A percentile compares a stretch with the other conserved stretches of the same genome.
These are phyloP conservation scores for Cercospora zeae-maydis DNA, from an alignment of 2,329 filamentous ascomycete species.

Conservation along the genomic window DNA sequence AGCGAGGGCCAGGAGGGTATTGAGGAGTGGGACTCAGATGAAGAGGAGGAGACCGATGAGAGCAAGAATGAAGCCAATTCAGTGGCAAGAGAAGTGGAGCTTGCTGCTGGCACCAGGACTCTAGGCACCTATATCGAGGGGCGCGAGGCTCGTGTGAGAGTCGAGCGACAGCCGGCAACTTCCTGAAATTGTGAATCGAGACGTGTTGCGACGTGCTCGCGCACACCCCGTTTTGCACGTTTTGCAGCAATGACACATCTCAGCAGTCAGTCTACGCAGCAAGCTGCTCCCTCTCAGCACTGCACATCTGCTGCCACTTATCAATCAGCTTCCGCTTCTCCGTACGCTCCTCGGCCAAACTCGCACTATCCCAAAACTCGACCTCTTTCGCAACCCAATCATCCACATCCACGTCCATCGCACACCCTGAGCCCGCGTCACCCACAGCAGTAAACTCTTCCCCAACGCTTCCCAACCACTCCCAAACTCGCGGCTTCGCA, in stretches of 20 bases:
- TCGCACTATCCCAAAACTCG: neutral
- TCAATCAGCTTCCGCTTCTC: neutral
- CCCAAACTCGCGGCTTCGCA: neutral
- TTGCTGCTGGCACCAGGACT: conserved; percentile 74
- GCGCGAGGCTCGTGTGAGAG: conserved; percentile 63
- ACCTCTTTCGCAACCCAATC: neutral
- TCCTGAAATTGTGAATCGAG: neutral
- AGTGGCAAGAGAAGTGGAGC: conserved; percentile 73
- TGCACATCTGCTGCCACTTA: neutral
- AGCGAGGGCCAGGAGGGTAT: conserved; percentile 47
- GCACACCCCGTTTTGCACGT: no score
- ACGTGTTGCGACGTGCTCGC: neutral
- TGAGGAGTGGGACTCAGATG: conserved; percentile 41
- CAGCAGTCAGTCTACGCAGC: neutral
- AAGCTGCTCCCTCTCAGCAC: neutral
- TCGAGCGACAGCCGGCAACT: conserved; percentile 38
- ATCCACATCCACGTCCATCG: neutral
- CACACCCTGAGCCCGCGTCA: no score
- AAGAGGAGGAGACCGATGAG: conserved; percentile 39
- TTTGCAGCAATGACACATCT: neutral
- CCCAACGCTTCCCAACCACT: neutral
- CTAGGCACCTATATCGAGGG: conserved; percentile 82
- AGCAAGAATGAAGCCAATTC: conserved; percentile 52
- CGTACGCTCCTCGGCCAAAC: neutral
- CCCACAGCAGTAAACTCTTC: neutral